Conservation (phyloP, 2,329 filamentous ascomycete species). For the Sporothrix pseudoabietina region DNA sequence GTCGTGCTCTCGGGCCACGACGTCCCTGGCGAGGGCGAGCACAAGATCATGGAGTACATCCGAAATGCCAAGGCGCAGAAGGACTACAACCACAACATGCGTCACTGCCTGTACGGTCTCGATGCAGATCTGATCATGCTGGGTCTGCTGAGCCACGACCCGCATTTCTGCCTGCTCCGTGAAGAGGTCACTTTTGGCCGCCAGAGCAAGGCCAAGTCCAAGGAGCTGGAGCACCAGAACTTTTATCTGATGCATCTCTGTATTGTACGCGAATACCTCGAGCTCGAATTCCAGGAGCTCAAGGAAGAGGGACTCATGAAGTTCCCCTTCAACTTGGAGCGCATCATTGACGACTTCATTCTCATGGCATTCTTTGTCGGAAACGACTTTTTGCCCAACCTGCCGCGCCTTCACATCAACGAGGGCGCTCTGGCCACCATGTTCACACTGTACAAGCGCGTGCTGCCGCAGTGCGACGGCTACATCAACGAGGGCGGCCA, state of each 20-base stretch:
- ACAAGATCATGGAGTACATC: slow-evolving; percentile 99
- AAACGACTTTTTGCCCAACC: slow-evolving; percentile 97
- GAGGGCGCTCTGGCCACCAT: slow-evolving; percentile 95
- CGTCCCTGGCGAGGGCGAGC: slow-evolving; percentile 95
- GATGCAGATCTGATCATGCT: slow-evolving; percentile 99
- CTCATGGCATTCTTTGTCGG: slow-evolving; percentile 99
- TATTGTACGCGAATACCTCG: slow-evolving; percentile 95
- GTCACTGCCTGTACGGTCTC: slow-evolving; percentile 94
- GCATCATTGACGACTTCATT: slow-evolving; percentile 98
- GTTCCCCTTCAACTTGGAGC: slow-evolving; percentile 89
- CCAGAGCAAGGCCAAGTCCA: slow-evolving; percentile 82
- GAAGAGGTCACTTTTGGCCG: slow-evolving; percentile 98
- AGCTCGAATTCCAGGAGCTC: slow-evolving; percentile 94
- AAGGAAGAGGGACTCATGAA: slow-evolving; percentile 69
- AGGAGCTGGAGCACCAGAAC: slow-evolving; percentile 97
- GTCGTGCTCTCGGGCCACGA: slow-evolving; percentile 96
- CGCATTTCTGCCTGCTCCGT: slow-evolving; percentile 93
- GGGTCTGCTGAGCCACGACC: slow-evolving; percentile 93
- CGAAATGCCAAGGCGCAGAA: slow-evolving; percentile 94
- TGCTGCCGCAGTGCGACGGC: slow-evolving; percentile 82
- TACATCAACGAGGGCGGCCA: slow-evolving; percentile 96
- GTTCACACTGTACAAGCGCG: slow-evolving; percentile 94
- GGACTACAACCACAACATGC: slow-evolving; percentile 86
- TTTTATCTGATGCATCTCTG: slow-evolving; percentile 97
- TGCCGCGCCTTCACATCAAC: slow-evolving; percentile 96